Base-by-base conservation (phyloP, 306 rosid species). In the Cucumis hystrix region DNA sequence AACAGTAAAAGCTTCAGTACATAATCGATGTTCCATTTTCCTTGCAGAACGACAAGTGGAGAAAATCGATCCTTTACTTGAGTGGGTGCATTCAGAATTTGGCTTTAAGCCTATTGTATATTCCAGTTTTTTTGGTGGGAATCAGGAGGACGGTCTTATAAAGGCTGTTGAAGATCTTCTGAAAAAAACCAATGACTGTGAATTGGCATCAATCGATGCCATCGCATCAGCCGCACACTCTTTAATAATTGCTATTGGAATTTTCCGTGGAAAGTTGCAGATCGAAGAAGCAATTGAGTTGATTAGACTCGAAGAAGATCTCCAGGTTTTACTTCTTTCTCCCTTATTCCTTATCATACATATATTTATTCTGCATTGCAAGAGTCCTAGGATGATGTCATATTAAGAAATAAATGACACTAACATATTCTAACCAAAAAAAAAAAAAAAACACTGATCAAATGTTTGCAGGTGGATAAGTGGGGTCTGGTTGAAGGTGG, bases 401-500 rank as follows among this genome's bases (percentile, higher is more conserved):
- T 20, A 41, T 20, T 41, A 14, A 70, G 57, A 49, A 20, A 11
- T 4, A 66, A 18, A 56, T 56, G 28, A 6, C 68, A 15, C 11
- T 25, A 25, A 45, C 75, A 25, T 49, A 6, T 71, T 49, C 35
- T 45, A 49, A 23, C 39, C 57, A 52, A 52, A 43, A 43, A 21
- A 21, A 45, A 43, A 20, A 69, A 40, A 20, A 69, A 68, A 21
- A 69, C n/a, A 15, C 21, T 43, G 56, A 11, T 69, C 28, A 4
- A 69, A 45, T 20, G 0, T 37, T 71, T 77, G 74, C 92, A 95
- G 99, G 89, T 92, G 77, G 97, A 92, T 73, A 83, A 72, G 51
- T 90, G 97, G 99, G 97, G 97, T 49, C 89, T 92, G n/a, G 99
- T 95, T 71, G 99, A 95, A 92, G 99, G 96, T 2, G 97, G 97